Base-by-base conservation (phyloP, 2,329 filamentous ascomycete genomes). In the Westerdykella ornata region DNA sequence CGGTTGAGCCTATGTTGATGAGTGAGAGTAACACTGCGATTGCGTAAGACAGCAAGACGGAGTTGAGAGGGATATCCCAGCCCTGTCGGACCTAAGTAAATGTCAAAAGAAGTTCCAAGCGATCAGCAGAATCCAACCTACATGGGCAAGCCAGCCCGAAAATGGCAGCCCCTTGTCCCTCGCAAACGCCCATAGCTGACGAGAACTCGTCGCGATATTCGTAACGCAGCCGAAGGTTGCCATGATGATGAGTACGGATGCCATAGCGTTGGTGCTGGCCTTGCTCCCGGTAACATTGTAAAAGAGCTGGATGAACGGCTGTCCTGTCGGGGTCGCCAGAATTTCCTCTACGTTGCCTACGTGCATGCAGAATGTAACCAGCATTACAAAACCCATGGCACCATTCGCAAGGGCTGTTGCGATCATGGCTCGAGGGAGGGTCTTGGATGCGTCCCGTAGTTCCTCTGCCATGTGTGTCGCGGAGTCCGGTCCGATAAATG, bases 1-100 rank as follows among this genome's bases (percentile, higher is more conserved):
- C 52, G n/a, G 55, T 52, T 8, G 62, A 66, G 42, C 68, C 67
- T 42, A 70, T 63, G 45, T 69, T 69, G 61, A 74, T 72, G 37
- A 48, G 61, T 11, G 52, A 56, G 20, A 68, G 57, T 41, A 68
- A 47, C 13, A 61, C 47, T 11, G 55, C 62, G 31, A 63, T 56
- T 19, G 41, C 36, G 20, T 49, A 52, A 2, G 60, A 62, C 34
- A 65, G 46, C 12, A 59, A 41, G 8, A 63, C 39, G 2, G 57
- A 47, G 33, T 60, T 63, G 16, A 58, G 43, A 14, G 54, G 55
- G 22, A 60, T 47, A 34, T 59, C 51, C 60, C 31, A 72, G 65
- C 41, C 72, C 66, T 35, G 70, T 17, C 39, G 42, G 31, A 43
- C 47, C 37, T 29, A 8, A 13, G 9, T 5, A 9, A 20, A 32